A percentile compares a stretch with the other conserved stretches of the same genome.
These are phyloP conservation scores for Mycena polygramma DNA, from an alignment of 768 basidiomycete genomes.

Conservation along the genomic window DNA sequence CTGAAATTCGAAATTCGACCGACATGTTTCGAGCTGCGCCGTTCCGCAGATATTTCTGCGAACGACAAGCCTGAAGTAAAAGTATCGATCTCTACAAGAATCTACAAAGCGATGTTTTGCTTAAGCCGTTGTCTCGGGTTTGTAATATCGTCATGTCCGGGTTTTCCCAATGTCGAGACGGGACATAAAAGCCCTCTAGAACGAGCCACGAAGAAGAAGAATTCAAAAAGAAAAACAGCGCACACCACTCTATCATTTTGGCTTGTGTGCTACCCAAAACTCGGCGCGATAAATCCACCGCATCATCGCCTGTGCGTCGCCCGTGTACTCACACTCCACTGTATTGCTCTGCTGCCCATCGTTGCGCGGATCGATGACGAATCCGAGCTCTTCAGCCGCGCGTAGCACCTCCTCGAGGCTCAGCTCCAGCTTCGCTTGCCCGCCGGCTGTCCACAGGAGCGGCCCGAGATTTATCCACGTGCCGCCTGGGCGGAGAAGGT, in stretches of 20 bases:
- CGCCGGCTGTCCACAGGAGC: constrained; percentile 72
- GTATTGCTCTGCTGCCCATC: constrained; percentile 50
- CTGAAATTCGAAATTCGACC: too few relatives aligned
- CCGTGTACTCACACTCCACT: constrained; percentile 76
- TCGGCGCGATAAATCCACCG: constrained; percentile 76
- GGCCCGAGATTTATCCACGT: constrained; percentile 82
- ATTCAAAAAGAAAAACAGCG: not conserved
- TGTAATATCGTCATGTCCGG: too few relatives aligned
- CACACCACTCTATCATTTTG: constrained; percentile 26
- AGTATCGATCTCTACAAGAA: too few relatives aligned
- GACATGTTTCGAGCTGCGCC: too few relatives aligned
- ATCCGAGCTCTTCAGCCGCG: constrained; percentile 68
- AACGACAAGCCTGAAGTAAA: too few relatives aligned
- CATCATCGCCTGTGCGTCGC: constrained; percentile 76
- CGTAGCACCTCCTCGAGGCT: constrained; percentile 74
- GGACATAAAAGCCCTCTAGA: too few relatives aligned
- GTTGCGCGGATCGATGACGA: constrained; percentile 53
- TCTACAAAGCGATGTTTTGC: too few relatives aligned
- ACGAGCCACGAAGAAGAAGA: not conserved
- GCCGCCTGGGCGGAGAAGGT: constrained; percentile 71
- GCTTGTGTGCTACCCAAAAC: constrained; percentile 72
- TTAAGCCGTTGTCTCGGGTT: too few relatives aligned
- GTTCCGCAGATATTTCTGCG: too few relatives aligned
- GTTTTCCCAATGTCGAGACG: too few relatives aligned
- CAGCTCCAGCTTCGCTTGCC: constrained; percentile 66